Base-by-base conservation (phyloP, 345 rosid species). In the Mallotus nudiflorus region DNA sequence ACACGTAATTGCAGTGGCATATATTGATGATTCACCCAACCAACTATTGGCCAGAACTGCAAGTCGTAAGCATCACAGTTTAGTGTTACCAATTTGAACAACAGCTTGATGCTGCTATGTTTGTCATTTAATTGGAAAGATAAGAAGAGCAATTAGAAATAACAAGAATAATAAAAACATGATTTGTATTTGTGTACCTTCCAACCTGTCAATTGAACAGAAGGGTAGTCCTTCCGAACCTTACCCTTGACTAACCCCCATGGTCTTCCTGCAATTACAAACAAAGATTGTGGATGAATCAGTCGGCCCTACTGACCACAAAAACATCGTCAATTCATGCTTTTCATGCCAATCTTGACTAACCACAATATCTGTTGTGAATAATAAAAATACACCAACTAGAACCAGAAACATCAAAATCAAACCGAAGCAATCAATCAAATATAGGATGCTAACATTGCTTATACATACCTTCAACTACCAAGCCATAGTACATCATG, bases 31-130 rank as follows among this genome's bases (percentile, higher is more conserved):
- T 93, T 93, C 70, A 91, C 68, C 97, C 96, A 93, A 63, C 92
- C 91, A 64, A 89, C 88, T 65, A 91, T 70, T 37, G 98, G 96
- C 95, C 94, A 89, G 76, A 93, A 88, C 98, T 90, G 96, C 79
- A 82, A 68, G 62, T 65, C 71, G 35, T 50, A 46, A 51, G 48
- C 61, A 55, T 29, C 51, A 59, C 6, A n/a, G 5, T 24, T n/a
- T 33, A 55, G 31, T 22, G 14, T 66, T 48, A 57, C 49, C 9
- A 45, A 5, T 52, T 66, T 42, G 53, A 27, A 57, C 33, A 16
- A 22, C 13, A 27, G 20, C 12, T 7, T 35, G 52, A 22, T 28
- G 51, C 19, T 2, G 18, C 48, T 39, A 19, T 25, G 14, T 25
- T 10, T 24, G 6, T 59, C 15, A 66, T 49, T 42, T 18, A 25